These are phyloP conservation scores for Fusarium sp. DNA, from an alignment of 2,329 filamentous ascomycete genomes.

Conservation along the genomic window DNA sequence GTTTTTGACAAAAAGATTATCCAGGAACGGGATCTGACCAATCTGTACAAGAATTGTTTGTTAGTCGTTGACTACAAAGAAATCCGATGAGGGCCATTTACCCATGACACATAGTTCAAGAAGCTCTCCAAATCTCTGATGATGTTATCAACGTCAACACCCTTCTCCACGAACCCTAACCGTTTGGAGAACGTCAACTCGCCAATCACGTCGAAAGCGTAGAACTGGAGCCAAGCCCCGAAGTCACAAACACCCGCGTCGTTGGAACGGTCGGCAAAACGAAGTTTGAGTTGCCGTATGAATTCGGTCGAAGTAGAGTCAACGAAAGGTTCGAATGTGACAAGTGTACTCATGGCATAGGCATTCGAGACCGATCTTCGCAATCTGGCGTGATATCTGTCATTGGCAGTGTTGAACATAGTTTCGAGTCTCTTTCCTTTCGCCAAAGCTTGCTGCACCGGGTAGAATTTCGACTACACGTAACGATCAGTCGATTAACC, in stretches of 20 bases:
- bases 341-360: slow-evolving; percentile 59
- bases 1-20: slow-evolving; percentile 80
- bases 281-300: slow-evolving; percentile 29
- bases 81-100: slow-evolving; percentile 47
- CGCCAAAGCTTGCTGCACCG: slow-evolving; percentile 49
- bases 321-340: slow-evolving; percentile 57
- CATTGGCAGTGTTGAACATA: slow-evolving; percentile 58
- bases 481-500: not conserved
- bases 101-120: slow-evolving; percentile 79
- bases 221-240: slow-evolving; percentile 81
- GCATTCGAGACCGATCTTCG: slow-evolving; percentile 57
- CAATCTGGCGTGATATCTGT: slow-evolving; percentile 58
- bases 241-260: slow-evolving; percentile 63
- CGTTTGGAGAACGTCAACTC: slow-evolving; percentile 82
- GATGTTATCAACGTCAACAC: slow-evolving; percentile 81
- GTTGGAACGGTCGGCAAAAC: not conserved
- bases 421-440: slow-evolving; percentile 49
- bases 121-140: slow-evolving; percentile 74
- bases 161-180: slow-evolving; percentile 80
- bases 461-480: slow-evolving; percentile 48
- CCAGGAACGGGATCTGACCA: slow-evolving; percentile 81
- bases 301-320: slow-evolving; percentile 50
- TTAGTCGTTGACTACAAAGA: not conserved
- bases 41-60: slow-evolving; percentile 59
- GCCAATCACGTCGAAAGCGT: slow-evolving; percentile 85